Evolutionary conservation across 2,329 filamentous ascomycete genomes (phyloP).

Genomic region (Thelonectria discophora): DNA sequence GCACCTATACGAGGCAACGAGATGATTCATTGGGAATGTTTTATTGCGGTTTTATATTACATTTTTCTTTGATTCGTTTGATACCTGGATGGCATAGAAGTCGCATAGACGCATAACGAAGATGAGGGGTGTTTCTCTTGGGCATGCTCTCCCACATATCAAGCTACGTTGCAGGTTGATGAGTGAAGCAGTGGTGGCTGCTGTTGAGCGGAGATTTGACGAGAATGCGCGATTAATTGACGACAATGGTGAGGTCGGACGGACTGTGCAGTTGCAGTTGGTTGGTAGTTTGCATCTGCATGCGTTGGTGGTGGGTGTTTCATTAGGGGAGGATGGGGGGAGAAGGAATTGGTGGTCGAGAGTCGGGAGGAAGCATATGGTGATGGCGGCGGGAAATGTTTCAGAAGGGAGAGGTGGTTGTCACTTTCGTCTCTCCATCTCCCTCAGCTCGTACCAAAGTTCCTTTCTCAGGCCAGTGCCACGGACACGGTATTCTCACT

Average conservation of each 20-base stretch:
- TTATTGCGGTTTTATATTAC: background rate
- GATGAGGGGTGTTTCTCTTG: no score
- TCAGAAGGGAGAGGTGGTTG: background rate
- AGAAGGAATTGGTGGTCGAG: background rate
- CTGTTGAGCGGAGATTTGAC: background rate
- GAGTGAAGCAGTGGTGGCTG: no score
- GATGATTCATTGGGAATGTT: background rate
- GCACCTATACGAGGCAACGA: background rate
- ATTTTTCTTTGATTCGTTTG: constrained; percentile 12
- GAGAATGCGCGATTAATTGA: constrained; percentile 12
- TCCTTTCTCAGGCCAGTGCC: background rate
- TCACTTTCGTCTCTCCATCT: background rate
- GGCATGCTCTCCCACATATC: no score
- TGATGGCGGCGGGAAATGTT: background rate
- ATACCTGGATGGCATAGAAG: background rate
- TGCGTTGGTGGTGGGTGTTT: constrained; percentile 10
- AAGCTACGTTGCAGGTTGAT: no score
- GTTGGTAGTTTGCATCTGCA: constrained; percentile 14
- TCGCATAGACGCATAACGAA: background rate
- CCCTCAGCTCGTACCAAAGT: background rate
- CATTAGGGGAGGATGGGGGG: constrained; percentile 4
- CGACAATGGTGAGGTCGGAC: background rate
- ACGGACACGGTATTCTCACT: no score
- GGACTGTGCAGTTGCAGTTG: constrained; percentile 9
- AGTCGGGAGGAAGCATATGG: background rate